Evolutionary conservation across 768 basidiomycete species (phyloP).

Genomic region (Russula olivacea): DNA sequence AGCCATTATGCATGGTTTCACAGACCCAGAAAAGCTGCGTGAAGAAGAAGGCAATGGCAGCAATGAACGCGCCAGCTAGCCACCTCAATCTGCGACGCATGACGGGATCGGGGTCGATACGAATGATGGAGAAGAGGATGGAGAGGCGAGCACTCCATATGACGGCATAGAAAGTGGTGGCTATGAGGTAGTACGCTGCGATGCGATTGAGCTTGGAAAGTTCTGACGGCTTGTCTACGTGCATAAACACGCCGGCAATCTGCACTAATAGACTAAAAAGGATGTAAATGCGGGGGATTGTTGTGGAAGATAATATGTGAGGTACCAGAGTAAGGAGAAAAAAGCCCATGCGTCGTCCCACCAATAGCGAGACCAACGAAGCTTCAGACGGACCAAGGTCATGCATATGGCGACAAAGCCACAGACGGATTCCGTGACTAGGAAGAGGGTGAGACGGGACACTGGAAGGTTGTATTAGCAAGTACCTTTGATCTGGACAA

Average conservation of each 20-base stretch:
- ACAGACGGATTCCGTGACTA: slow-evolving; percentile 29
- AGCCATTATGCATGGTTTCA: slow-evolving; percentile 33
- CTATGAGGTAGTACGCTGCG: slow-evolving; percentile 31
- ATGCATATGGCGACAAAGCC: slow-evolving; percentile 27
- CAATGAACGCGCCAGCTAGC: slow-evolving; percentile 29
- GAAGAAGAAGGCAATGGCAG: slow-evolving; percentile 36
- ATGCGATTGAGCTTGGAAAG: slow-evolving; percentile 25
- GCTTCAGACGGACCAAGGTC: slow-evolving; percentile 26
- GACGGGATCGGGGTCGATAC: slow-evolving; percentile 41
- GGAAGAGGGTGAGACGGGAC: not conserved
- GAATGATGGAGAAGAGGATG: slow-evolving; percentile 50
- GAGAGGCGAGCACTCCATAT: slow-evolving; percentile 40
- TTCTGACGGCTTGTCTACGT: slow-evolving; percentile 24
- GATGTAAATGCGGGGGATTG: not conserved
- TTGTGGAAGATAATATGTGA: not conserved
- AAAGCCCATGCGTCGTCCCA: slow-evolving; percentile 30
- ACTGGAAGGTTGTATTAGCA: too few relatives aligned
- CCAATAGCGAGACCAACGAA: slow-evolving; percentile 28
- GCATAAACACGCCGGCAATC: slow-evolving; percentile 28
- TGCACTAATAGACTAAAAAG: slow-evolving; percentile 25
- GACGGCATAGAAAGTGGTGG: slow-evolving; percentile 28
- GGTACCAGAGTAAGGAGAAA: slow-evolving; percentile 26
- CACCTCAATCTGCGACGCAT: slow-evolving; percentile 18
- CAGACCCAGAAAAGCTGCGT: slow-evolving; percentile 45
- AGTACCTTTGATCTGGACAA: slow-evolving; percentile 24